These are phyloP conservation scores for Aristolochia contorta DNA, from an alignment of 164 flowering plant genomes.

Conservation along the genomic window DNA sequence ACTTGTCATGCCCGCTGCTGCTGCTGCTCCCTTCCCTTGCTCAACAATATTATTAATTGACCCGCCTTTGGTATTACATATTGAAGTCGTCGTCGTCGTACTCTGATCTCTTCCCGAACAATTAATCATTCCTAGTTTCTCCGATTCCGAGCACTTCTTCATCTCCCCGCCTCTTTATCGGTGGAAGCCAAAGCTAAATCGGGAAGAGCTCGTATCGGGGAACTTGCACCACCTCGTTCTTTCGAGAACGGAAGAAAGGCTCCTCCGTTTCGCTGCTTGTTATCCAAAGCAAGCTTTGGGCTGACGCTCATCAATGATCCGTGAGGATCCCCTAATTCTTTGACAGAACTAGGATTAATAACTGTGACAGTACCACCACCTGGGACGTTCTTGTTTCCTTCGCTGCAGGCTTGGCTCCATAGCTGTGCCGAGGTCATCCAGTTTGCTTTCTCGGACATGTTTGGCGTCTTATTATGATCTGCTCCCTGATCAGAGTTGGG, in stretches of 20 bases:
- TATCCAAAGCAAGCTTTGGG: slow-evolving; percentile 45
- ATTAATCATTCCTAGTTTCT: slow-evolving; percentile 10
- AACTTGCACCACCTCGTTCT: slow-evolving; percentile 32
- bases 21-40: slow-evolving; percentile 23
- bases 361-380: too few relatives aligned
- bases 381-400: slow-evolving; percentile 30
- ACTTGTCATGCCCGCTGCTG: too few relatives aligned
- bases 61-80: slow-evolving; percentile 16
- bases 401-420: slow-evolving; percentile 70
- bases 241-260: slow-evolving; percentile 85
- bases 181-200: slow-evolving; percentile 61
- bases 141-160: slow-evolving; percentile 29
- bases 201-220: slow-evolving; percentile 26
- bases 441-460: slow-evolving; percentile 54
- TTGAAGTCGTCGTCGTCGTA: too few relatives aligned
- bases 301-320: slow-evolving; percentile 28
- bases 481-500: slow-evolving; percentile 30
- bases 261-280: slow-evolving; percentile 64
- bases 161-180: slow-evolving; percentile 35
- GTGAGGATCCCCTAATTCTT: too few relatives aligned
- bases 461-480: slow-evolving; percentile 19
- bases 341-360: slow-evolving; percentile 3
- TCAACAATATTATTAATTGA: slow-evolving; percentile 13
- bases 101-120: slow-evolving; percentile 24
- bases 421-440: slow-evolving; percentile 91